These are phyloP conservation scores for Waitea zeae DNA, from an alignment of 1,284 basidiomycete genomes.

Conservation along the genomic window DNA sequence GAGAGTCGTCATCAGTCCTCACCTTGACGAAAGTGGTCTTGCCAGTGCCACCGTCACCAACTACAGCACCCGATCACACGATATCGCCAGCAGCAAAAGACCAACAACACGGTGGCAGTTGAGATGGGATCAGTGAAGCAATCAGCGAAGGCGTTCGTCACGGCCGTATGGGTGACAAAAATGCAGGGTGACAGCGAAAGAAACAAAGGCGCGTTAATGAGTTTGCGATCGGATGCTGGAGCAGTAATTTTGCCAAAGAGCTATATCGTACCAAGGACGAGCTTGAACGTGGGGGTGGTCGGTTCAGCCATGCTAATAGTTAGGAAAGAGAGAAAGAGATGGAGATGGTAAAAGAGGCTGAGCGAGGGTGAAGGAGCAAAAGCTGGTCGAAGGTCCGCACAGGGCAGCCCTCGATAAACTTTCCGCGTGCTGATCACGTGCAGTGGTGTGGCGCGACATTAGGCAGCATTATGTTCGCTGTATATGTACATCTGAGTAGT, in stretches of 20 bases:
- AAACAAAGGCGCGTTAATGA: not conserved
- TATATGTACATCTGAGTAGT: too few species aligned
- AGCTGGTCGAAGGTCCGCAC: too few species aligned
- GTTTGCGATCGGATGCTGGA: slow-evolving; percentile 1
- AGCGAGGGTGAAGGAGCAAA: too few species aligned
- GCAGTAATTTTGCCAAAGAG: too few species aligned
- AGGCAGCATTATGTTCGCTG: too few species aligned
- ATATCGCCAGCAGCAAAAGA: slow-evolving; percentile 6
- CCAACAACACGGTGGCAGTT: not conserved
- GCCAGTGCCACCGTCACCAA: slow-evolving; percentile 97
- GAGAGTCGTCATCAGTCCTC: slow-evolving; percentile 27
- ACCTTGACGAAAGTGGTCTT: slow-evolving; percentile 98
- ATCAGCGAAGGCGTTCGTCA: slow-evolving; percentile 2
- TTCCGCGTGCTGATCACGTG: too few species aligned
- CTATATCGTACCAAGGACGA: slow-evolving; percentile 90
- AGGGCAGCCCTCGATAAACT: slow-evolving; percentile 12
- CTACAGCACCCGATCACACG: slow-evolving; percentile 25
- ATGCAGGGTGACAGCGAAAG: slow-evolving; percentile 7
- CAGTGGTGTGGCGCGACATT: too few species aligned
- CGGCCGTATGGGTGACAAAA: slow-evolving; percentile 7
- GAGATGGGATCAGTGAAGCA: too few species aligned
- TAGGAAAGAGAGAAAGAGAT: slow-evolving; percentile 9
- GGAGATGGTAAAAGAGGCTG: slow-evolving; percentile 12
- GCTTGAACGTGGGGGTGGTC: slow-evolving; percentile 87
- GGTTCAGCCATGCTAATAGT: slow-evolving; percentile 24